A percentile compares a stretch with the other conserved stretches of the same genome.
Evolutionary conservation across 2,329 filamentous ascomycete genomes (phyloP).

Genomic region (Curvularia sp.): DNA sequence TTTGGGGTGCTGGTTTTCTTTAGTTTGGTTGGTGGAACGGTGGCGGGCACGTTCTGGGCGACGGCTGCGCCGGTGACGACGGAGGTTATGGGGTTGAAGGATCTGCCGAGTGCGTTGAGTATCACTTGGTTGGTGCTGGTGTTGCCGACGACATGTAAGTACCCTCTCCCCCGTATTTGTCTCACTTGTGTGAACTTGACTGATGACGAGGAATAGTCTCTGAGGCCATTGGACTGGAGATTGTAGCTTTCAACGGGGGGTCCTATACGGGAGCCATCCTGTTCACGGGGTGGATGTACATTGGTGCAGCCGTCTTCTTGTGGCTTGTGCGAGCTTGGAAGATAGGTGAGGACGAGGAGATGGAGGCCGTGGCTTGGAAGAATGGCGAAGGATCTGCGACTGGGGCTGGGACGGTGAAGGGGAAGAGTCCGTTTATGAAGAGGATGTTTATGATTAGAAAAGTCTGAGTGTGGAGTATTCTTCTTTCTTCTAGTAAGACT

Average conservation of each 20-base stretch:
- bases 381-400: constrained; percentile 32
- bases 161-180: background rate
- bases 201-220: constrained; percentile 47
- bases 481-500: too few species aligned
- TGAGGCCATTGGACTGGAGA: constrained; percentile 63
- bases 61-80: constrained; percentile 72
- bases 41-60: constrained; percentile 73
- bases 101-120: constrained; percentile 72
- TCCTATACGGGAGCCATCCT: constrained; percentile 65
- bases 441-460: constrained; percentile 42
- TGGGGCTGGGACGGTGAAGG: constrained; percentile 13
- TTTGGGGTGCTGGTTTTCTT: constrained; percentile 76
- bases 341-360: constrained; percentile 60
- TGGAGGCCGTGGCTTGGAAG: constrained; percentile 44
- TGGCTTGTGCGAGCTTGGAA: constrained; percentile 67
- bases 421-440: constrained; percentile 34
- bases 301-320: constrained; percentile 62
- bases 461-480: constrained; percentile 16
- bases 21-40: constrained; percentile 68
- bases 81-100: constrained; percentile 74
- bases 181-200: background rate
- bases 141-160: constrained; percentile 69
- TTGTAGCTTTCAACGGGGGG: constrained; percentile 57
- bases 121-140: constrained; percentile 76
- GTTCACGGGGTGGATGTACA: constrained; percentile 68